These are phyloP conservation scores for Fusarium fracticaudum DNA, from an alignment of 2,329 filamentous ascomycete species.

Conservation along the genomic window DNA sequence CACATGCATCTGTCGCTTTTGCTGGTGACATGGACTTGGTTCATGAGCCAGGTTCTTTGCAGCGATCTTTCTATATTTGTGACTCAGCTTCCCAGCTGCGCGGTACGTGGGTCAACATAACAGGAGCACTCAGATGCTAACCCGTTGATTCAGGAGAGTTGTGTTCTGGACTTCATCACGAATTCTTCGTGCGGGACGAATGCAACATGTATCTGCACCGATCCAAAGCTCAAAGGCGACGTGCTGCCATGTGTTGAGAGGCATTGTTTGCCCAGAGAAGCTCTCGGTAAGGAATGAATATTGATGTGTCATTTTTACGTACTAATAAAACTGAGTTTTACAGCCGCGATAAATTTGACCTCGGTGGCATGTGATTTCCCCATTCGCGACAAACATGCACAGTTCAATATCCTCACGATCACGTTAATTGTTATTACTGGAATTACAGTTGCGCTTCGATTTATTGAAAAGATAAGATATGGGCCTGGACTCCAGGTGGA, in stretches of 20 bases:
- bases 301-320: background rate
- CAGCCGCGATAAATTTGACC: background rate
- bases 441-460: background rate
- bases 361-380: constrained; percentile 2
- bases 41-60: background rate
- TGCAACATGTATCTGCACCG: background rate
- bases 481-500: background rate
- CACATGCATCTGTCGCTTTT: background rate
- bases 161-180: background rate
- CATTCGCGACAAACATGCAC: background rate
- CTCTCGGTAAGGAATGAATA: background rate
- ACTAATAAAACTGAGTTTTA: background rate
- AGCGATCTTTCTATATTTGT: background rate
- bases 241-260: background rate
- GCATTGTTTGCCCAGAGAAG: background rate
- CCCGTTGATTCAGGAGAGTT: background rate
- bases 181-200: background rate
- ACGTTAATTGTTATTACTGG: background rate
- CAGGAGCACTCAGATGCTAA: background rate
- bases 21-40: background rate
- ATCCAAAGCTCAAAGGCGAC: background rate
- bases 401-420: background rate
- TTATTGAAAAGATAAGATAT: background rate
- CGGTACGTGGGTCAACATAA: background rate
- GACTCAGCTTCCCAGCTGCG: background rate